A percentile compares a stretch with the other conserved stretches of the same genome.
Evolutionary conservation across 2,329 filamentous ascomycete species (phyloP).

Genomic region (Stagonosporopsis rhizophila): DNA sequence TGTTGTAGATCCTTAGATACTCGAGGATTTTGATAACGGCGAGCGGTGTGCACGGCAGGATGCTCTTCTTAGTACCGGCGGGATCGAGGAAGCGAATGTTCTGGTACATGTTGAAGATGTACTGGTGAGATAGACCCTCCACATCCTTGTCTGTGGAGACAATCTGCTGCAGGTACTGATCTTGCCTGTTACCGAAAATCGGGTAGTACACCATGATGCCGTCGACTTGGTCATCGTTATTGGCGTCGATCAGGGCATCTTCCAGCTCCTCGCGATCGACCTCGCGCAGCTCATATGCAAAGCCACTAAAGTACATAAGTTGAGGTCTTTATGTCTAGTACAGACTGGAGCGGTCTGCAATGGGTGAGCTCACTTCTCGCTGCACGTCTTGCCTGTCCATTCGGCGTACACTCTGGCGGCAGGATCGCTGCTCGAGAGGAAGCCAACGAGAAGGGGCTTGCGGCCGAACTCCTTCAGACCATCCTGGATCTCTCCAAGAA

Average conservation of each 20-base stretch:
- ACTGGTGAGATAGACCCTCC: conserved; percentile 89
- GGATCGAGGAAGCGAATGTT: conserved; percentile 95
- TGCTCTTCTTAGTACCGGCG: conserved; percentile 80
- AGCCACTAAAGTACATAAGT: conserved; percentile 68
- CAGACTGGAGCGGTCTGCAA: conserved; percentile 13
- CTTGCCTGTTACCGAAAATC: conserved; percentile 89
- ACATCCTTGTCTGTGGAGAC: conserved; percentile 92
- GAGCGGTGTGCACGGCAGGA: conserved; percentile 93
- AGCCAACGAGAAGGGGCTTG: conserved; percentile 83
- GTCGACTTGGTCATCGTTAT: conserved; percentile 77
- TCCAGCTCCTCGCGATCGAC: conserved; percentile 89
- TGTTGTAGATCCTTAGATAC: conserved; percentile 95
- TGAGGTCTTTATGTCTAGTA: neutral
- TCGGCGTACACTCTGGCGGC: conserved; percentile 93
- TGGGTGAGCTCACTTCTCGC: conserved; percentile 79
- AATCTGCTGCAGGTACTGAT: conserved; percentile 95
- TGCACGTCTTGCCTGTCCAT: conserved; percentile 95
- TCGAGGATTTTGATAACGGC: conserved; percentile 98
- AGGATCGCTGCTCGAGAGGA: conserved; percentile 90
- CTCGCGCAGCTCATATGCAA: conserved; percentile 83
- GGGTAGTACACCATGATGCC: conserved; percentile 98
- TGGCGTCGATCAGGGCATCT: conserved; percentile 84
- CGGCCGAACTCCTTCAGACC: conserved; percentile 75
- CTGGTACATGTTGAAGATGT: conserved; percentile 99
- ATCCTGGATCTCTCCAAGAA: conserved; percentile 79